Evolutionary conservation across 1,284 basidiomycete genomes (phyloP).

Genomic region (Phellinidium pouzarii): DNA sequence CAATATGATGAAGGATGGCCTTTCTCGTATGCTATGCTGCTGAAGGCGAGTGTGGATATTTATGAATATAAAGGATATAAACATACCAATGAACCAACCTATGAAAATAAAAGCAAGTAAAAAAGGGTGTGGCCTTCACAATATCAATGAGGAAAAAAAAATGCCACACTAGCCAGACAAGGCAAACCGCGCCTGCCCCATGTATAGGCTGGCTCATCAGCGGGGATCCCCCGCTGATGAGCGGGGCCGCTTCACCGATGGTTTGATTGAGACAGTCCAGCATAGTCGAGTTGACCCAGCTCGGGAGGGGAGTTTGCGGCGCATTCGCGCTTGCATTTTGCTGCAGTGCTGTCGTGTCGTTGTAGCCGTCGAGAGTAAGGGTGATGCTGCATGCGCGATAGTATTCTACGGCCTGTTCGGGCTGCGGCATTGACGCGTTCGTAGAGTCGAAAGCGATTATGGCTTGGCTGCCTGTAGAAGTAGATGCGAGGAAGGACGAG

Average conservation of each 20-base stretch:
- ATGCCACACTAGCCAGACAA: not conserved
- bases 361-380: conserved; percentile 40
- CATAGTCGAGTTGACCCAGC: conserved; percentile 32
- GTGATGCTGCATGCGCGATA: conserved; percentile 34
- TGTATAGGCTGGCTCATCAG: not conserved
- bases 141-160: not conserved
- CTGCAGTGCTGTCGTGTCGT: conserved; percentile 30
- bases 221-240: conserved; percentile 25
- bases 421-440: conserved; percentile 18
- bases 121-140: not conserved
- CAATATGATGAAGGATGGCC: no score
- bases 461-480: conserved; percentile 3
- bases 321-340: conserved; percentile 24
- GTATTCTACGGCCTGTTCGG: conserved; percentile 34
- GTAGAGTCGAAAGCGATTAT: conserved; percentile 5
- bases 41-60: no score
- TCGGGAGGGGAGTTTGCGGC: conserved; percentile 32
- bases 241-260: conserved; percentile 33
- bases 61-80: no score
- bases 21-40: no score
- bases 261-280: conserved; percentile 40
- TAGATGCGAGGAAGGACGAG: conserved; percentile 11
- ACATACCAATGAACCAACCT: no score
- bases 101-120: not conserved
- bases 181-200: not conserved